phyloP scores from a whole-genome alignment of 805 yeast genomes.

The Jamesozyma rosinii region DNA sequence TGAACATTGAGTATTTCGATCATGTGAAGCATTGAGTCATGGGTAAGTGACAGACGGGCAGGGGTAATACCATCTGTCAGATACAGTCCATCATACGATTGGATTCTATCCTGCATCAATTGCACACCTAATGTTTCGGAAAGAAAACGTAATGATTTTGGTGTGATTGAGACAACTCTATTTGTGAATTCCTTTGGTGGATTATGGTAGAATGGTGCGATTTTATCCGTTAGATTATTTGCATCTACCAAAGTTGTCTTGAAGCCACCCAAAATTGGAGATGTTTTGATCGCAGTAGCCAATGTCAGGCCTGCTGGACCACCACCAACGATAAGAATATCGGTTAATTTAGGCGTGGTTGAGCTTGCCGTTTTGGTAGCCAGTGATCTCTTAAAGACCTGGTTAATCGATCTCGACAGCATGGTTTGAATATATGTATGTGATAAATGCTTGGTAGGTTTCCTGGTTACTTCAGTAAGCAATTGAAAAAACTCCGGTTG shows the following conservation, averaged over 20 bases:
- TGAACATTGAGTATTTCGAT: constrained; percentile 81
- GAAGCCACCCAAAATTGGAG: constrained; percentile 51
- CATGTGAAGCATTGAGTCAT: constrained; percentile 68
- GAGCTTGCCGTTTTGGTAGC: constrained; percentile 8
- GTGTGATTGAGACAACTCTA: constrained; percentile 79
- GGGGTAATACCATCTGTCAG: constrained; percentile 79
- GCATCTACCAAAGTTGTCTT: constrained; percentile 69
- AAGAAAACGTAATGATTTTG: constrained; percentile 60
- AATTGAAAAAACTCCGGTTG: background rate
- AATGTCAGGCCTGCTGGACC: constrained; percentile 94
- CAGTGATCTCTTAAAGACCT: constrained; percentile 7
- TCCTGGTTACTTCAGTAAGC: no score
- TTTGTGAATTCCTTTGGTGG: constrained; percentile 52
- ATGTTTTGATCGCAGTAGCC: constrained; percentile 68
- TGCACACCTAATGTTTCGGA: constrained; percentile 70
- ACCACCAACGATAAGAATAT: constrained; percentile 86
- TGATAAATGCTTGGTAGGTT: no score
- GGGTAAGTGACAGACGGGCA: constrained; percentile 47
- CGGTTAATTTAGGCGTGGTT: constrained; percentile 33
- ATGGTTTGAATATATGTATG: background rate
- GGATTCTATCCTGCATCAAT: constrained; percentile 60
- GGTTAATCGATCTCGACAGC: constrained; percentile 1
- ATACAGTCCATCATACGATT: constrained; percentile 68
- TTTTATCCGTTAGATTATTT: constrained; percentile 45
- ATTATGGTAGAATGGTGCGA: constrained; percentile 30